phyloP scores from a whole-genome alignment of 1,139 yeast species.

The Arxiozyma heterogenica region DNA sequence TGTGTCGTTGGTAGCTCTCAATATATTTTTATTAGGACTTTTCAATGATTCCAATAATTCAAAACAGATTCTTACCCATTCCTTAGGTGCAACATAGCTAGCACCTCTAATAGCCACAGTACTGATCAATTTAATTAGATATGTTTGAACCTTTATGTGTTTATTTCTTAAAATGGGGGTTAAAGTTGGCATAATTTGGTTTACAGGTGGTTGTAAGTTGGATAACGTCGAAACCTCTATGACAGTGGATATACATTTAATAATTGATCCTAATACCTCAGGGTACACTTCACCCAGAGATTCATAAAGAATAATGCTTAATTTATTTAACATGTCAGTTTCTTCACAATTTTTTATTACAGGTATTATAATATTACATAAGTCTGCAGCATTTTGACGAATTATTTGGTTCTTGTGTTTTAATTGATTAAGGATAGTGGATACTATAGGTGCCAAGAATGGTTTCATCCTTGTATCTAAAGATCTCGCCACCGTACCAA shows the following conservation, averaged over 20 bases:
- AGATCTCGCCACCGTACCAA: conserved; percentile 58
- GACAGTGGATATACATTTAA: conserved; percentile 56
- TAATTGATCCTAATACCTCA: conserved; percentile 79
- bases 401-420: conserved; percentile 65
- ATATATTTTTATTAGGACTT: conserved; percentile 67
- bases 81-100: conserved; percentile 80
- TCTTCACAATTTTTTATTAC: conserved; percentile 62
- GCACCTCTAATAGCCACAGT: conserved; percentile 77
- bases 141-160: conserved; percentile 86
- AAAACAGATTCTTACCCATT: conserved; percentile 96
- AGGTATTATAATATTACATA: conserved; percentile 59
- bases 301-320: conserved; percentile 75
- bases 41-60: conserved; percentile 84
- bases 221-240: conserved; percentile 40
- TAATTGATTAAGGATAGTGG: conserved; percentile 64
- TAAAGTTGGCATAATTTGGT: conserved; percentile 75
- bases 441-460: conserved; percentile 64
- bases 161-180: conserved; percentile 88
- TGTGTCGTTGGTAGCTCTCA: conserved; percentile 81
- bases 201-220: conserved; percentile 60
- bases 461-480: conserved; percentile 65
- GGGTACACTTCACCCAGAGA: conserved; percentile 94
- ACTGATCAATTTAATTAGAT: conserved; percentile 73
- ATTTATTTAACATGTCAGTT: conserved; percentile 50
- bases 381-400: conserved; percentile 80